Percentiles rank a stretch among this genome's conserved stretches.
Conservation (phyloP, 192 early-diverging fungal genomes). For the Geranomyces variabilis region DNA sequence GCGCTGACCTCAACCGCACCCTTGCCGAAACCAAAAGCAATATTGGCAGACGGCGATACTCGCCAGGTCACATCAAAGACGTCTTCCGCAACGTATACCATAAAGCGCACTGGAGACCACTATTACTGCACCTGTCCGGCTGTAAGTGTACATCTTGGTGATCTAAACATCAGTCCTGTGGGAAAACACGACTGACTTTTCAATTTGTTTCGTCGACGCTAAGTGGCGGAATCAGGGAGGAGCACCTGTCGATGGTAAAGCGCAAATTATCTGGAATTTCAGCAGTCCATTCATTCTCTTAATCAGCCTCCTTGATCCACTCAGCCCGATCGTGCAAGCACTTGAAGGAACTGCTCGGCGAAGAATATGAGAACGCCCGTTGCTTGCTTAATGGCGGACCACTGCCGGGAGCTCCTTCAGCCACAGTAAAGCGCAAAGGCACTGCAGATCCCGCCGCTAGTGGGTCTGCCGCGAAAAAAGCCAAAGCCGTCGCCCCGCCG, state of each 20-base stretch:
- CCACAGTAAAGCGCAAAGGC: slow-evolving; percentile 18
- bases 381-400: slow-evolving; percentile 30
- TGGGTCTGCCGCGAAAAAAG: slow-evolving; percentile 38
- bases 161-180: too few relatives aligned
- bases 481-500: slow-evolving; percentile 30
- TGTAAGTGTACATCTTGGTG: too few relatives aligned
- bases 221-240: slow-evolving; percentile 44
- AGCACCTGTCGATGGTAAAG: slow-evolving; percentile 43
- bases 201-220: neutral
- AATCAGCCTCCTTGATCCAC: slow-evolving; percentile 40
- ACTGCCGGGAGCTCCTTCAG: neutral
- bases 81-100: slow-evolving; percentile 33
- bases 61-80: slow-evolving; percentile 19
- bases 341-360: slow-evolving; percentile 47
- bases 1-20: slow-evolving; percentile 12
- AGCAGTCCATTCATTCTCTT: neutral
- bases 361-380: slow-evolving; percentile 45
- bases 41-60: slow-evolving; percentile 44
- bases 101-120: slow-evolving; percentile 48
- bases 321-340: slow-evolving; percentile 52
- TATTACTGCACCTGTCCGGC: slow-evolving; percentile 47
- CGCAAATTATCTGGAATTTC: neutral
- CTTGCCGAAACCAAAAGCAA: slow-evolving; percentile 22
- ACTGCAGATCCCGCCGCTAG: slow-evolving; percentile 7
- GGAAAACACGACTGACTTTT: too few relatives aligned